A percentile compares a stretch with the other conserved stretches of the same genome.
Conservation (phyloP, 2,329 filamentous ascomycete species). For the Verticillium nubilum region DNA sequence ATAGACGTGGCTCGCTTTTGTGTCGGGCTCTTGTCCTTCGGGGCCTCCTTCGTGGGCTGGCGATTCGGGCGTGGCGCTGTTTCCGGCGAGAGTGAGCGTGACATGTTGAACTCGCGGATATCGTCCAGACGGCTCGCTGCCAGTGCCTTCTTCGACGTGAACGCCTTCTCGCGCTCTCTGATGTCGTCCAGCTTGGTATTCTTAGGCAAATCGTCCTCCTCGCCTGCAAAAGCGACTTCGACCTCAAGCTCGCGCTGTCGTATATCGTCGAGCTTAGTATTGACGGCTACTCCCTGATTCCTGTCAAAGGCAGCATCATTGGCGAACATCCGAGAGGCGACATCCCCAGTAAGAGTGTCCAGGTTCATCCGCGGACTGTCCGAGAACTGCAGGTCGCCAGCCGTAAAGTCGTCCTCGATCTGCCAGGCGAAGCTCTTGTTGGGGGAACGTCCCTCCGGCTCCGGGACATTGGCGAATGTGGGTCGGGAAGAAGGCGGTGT, state of each 20-base stretch:
- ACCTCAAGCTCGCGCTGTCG: conserved; percentile 33
- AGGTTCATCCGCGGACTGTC: conserved; percentile 48
- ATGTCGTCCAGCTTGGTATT: conserved; percentile 48
- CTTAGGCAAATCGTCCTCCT: conserved; percentile 9
- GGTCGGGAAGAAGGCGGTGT: conserved; percentile 13
- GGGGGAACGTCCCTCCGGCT: conserved; percentile 26
- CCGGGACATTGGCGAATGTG: conserved; percentile 14
- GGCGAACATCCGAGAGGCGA: conserved; percentile 15
- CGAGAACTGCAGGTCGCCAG: conserved; percentile 48
- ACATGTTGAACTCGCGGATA: conserved; percentile 45
- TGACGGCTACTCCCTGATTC: conserved; percentile 33
- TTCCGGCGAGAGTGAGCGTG: conserved; percentile 37
- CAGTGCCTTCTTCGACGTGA: conserved; percentile 38
- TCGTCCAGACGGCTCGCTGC: conserved; percentile 47
- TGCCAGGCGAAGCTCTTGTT: conserved; percentile 52
- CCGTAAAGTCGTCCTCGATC: conserved; percentile 53
- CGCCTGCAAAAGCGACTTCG: conserved; percentile 7
- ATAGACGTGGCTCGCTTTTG: neutral
- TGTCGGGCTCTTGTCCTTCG: conserved; percentile 4
- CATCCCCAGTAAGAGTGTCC: conserved; percentile 23
- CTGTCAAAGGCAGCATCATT: conserved; percentile 15
- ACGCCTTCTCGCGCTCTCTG: conserved; percentile 34
- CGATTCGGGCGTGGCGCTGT: conserved; percentile 21
- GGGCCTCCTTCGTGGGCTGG: conserved; percentile 15
- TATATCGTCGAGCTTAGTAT: conserved; percentile 41